Base-by-base conservation (phyloP, 139 green algal species). In the Closterium sp. region DNA sequence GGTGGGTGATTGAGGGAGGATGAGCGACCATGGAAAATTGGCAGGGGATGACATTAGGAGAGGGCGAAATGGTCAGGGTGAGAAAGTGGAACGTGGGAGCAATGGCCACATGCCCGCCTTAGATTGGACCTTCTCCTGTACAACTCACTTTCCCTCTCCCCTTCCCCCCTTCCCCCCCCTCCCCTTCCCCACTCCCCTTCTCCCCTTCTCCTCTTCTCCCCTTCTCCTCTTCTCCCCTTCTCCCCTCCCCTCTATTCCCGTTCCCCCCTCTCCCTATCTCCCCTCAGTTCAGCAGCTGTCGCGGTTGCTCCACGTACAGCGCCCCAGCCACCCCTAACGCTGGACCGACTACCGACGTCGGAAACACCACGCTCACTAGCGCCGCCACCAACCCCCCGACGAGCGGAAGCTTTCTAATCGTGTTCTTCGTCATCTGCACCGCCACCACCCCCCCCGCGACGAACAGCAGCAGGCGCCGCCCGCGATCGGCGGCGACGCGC, bases 401-500 rank as follows among this genome's bases (percentile, higher is more conserved):
- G n/a, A 86, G 81, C 81, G 81, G 81, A 32, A 86, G 21, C 81
- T 86, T 86, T 2, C 81, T 1, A 8, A 86, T 32, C 2, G 30
- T 86, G 10, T 23, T 28, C 28, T 86, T 86, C 2, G 81, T 23
- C n/a, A 32, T 33, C 25, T 86, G 81, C 81, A 86, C 81, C 81
- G 81, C 81, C 25, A 33, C 25, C 5, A 86, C 81, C 12, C 81
- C 81, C 16, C n/a, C 81, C 25, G 81, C 25, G 4, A 86, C 81
- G 30, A 86, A 86, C 1, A 86, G 81, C 21, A 86, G 81, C 12
- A 86, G 81, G 81, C 81, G 81, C 21, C 81, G 81, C n/a, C 81
- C 81, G 81, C 81, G 81, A 33, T 86, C 81, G 21, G 30, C 81
- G n/a, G 81, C 81, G n/a, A 86, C 81, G 81, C 81, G 81, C 81